A percentile compares a stretch with the other conserved stretches of the same genome.
Evolutionary conservation across 257 asterid species (phyloP).

Genomic region (Haberlea rhodopensis): DNA sequence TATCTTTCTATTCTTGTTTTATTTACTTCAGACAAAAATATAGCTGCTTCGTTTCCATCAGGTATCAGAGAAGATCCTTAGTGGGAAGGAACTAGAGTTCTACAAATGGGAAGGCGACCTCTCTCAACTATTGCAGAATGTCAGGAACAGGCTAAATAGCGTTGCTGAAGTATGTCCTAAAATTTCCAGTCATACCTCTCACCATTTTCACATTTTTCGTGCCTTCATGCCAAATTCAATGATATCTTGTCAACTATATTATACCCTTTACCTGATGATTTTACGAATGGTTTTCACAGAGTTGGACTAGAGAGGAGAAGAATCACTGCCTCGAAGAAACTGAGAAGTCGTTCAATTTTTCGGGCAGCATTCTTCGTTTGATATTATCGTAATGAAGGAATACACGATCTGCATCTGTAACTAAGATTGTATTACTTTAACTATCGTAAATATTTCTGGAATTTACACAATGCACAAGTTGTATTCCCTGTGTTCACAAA

Average conservation of each 20-base stretch:
- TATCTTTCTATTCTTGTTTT: too few relatives aligned
- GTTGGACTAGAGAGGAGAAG: constrained; percentile 91
- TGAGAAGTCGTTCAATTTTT: constrained; percentile 82
- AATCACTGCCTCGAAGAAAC: constrained; percentile 90
- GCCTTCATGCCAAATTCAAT: not conserved
- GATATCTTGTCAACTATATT: not conserved
- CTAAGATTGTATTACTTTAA: not conserved
- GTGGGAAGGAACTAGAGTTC: constrained; percentile 79
- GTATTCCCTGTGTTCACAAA: too few relatives aligned
- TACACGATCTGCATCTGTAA: not conserved
- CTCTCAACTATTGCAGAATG: constrained; percentile 70
- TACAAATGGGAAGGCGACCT: constrained; percentile 92
- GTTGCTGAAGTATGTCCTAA: constrained; percentile 64
- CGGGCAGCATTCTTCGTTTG: constrained; percentile 74
- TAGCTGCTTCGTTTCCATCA: constrained; percentile 24
- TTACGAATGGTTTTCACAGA: constrained; percentile 33
- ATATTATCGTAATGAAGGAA: constrained; percentile 46
- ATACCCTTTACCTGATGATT: not conserved
- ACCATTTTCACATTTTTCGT: not conserved
- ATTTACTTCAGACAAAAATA: not conserved
- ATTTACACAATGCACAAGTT: not conserved
- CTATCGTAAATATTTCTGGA: not conserved
- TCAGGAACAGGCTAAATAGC: constrained; percentile 69
- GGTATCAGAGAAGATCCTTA: constrained; percentile 74
- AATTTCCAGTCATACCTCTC: not conserved